Conservation (phyloP, 768 basidiomycete genomes). For the Kwoniella sp. region DNA sequence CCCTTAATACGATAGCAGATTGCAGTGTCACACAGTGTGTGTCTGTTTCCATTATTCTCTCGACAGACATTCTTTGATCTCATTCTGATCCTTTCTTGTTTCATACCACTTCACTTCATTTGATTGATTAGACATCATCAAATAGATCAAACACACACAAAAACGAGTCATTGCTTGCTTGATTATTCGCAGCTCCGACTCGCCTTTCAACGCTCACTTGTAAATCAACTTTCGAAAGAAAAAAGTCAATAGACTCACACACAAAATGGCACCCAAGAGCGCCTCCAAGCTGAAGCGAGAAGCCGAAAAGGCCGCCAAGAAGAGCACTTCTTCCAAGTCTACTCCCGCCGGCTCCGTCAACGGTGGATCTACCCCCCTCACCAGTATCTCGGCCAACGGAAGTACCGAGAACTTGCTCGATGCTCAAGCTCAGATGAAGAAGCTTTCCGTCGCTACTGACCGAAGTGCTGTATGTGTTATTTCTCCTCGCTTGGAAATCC, state of each 20-base stretch:
- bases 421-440: slow-evolving; percentile 69
- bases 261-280: slow-evolving; percentile 54
- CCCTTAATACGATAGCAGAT: background rate
- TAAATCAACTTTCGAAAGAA: background rate
- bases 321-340: slow-evolving; percentile 59
- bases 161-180: background rate
- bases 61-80: background rate
- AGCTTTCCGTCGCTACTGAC: slow-evolving; percentile 84
- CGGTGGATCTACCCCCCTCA: slow-evolving; percentile 73
- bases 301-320: slow-evolving; percentile 78
- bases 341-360: slow-evolving; percentile 68
- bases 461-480: slow-evolving; percentile 61
- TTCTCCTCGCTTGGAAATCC: no score
- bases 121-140: background rate
- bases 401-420: slow-evolving; percentile 72
- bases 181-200: background rate
- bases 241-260: no score
- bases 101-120: background rate
- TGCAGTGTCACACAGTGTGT: no score
- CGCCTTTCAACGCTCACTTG: background rate
- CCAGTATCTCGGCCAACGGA: slow-evolving; percentile 74
- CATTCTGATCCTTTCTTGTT: background rate
- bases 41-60: background rate
- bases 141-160: background rate
- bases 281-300: slow-evolving; percentile 76